These are phyloP conservation scores for Polychaeton citri DNA, from an alignment of 2,329 filamentous ascomycete genomes.

Conservation along the genomic window DNA sequence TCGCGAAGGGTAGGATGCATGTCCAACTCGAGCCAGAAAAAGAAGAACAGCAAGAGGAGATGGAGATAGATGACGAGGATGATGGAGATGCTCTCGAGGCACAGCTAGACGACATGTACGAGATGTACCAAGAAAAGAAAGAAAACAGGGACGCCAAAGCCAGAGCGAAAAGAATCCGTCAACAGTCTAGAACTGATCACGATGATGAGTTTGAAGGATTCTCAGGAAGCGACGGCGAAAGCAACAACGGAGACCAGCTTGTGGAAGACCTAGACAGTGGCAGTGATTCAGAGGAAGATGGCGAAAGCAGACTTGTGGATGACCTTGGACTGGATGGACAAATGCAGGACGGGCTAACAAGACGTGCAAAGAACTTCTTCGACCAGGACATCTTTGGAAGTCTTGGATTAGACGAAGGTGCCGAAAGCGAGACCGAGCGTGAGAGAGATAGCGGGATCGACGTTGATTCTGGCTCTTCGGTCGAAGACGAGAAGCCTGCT, in stretches of 20 bases:
- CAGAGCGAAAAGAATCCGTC: slow-evolving; percentile 75
- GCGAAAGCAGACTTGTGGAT: slow-evolving; percentile 38
- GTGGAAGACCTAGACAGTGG: slow-evolving; percentile 46
- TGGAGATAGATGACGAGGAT: slow-evolving; percentile 56
- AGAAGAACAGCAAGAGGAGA: slow-evolving; percentile 35
- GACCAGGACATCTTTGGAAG: slow-evolving; percentile 88
- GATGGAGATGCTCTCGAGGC: slow-evolving; percentile 72
- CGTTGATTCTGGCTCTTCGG: slow-evolving; percentile 15
- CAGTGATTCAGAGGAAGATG: slow-evolving; percentile 48
- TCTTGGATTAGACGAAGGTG: slow-evolving; percentile 52
- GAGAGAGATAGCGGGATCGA: slow-evolving; percentile 31
- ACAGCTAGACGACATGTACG: slow-evolving; percentile 79
- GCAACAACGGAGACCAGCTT: slow-evolving; percentile 39
- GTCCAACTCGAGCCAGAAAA: slow-evolving; percentile 43
- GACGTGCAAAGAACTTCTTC: slow-evolving; percentile 78
- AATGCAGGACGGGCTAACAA: slow-evolving; percentile 52
- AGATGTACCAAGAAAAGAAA: slow-evolving; percentile 68
- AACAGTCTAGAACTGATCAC: slow-evolving; percentile 41
- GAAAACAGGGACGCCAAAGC: slow-evolving; percentile 74
- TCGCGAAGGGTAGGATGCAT: slow-evolving; percentile 64
- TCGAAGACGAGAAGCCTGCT: slow-evolving; percentile 9
- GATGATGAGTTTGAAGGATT: slow-evolving; percentile 86
- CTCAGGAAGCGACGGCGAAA: slow-evolving; percentile 44
- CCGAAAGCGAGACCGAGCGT: slow-evolving; percentile 29
- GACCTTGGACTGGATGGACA: slow-evolving; percentile 41